Percentiles rank a stretch among this genome's conserved stretches.
Conservation (phyloP, 2,329 filamentous ascomycete genomes). For the Tolypocladium capitatum region DNA sequence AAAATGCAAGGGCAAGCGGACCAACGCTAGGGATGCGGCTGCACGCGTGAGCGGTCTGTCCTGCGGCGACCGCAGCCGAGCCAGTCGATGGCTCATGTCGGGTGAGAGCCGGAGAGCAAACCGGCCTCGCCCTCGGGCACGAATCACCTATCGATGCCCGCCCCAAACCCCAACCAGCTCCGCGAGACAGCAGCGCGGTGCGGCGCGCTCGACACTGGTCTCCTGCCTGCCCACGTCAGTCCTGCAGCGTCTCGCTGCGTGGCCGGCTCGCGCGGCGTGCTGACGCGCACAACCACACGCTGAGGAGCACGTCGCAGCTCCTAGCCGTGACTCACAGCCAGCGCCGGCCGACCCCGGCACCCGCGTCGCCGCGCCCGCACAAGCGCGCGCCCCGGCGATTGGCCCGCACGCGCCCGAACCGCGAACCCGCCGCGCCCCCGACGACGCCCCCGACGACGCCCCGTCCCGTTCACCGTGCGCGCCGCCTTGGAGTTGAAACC, state of each 20-base stretch:
- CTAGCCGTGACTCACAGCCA: background rate
- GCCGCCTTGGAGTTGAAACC: too few relatives aligned
- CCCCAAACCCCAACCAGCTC: background rate
- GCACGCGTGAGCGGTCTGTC: slow-evolving; percentile 10
- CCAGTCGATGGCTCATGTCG: background rate
- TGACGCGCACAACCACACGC: too few relatives aligned
- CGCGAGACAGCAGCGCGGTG: background rate
- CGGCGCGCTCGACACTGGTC: background rate
- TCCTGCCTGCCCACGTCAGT: background rate
- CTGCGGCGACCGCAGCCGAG: background rate
- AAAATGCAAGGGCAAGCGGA: too few relatives aligned
- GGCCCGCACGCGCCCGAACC: background rate
- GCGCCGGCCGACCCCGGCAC: too few relatives aligned
- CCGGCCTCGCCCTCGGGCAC: background rate
- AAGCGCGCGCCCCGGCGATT: background rate
- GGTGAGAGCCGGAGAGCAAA: background rate
- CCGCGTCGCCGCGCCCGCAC: background rate
- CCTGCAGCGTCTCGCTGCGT: background rate
- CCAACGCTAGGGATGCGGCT: background rate
- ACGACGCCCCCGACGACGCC: background rate
- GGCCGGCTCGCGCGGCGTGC: too few relatives aligned
- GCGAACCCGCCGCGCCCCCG: background rate
- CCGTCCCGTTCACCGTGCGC: background rate
- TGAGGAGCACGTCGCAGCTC: too few relatives aligned
- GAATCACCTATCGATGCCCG: background rate